These are phyloP conservation scores for Podospora comata DNA, from an alignment of 495 filamentous ascomycete species.

Conservation along the genomic window DNA sequence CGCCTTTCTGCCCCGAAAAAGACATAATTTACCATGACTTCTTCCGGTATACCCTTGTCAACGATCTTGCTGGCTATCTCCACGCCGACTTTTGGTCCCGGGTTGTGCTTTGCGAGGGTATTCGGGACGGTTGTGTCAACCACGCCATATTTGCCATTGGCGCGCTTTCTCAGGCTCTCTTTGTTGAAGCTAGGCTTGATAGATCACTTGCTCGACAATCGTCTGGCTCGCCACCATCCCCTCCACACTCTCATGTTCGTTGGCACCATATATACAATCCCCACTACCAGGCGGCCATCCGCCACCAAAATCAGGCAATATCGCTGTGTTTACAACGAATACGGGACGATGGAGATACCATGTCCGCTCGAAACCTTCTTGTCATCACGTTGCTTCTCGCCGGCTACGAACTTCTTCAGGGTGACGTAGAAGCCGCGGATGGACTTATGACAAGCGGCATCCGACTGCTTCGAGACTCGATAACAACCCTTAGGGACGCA, in stretches of 20 bases:
- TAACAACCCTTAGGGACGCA: conserved; percentile 8
- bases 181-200: neutral
- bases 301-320: conserved; percentile 31
- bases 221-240: neutral
- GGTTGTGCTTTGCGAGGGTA: conserved; percentile 20
- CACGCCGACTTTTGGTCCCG: conserved; percentile 24
- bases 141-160: conserved; percentile 21
- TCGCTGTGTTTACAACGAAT: conserved; percentile 25
- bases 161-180: conserved; percentile 18
- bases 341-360: conserved; percentile 12
- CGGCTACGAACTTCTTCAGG: conserved; percentile 32
- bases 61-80: conserved; percentile 17
- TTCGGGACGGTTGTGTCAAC: conserved; percentile 16
- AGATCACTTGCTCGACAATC: neutral
- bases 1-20: neutral
- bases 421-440: conserved; percentile 30
- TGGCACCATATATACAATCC: conserved; percentile 16
- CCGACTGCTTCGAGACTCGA: conserved; percentile 10
- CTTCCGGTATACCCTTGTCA: conserved; percentile 13
- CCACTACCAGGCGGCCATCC: conserved; percentile 24
- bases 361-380: conserved; percentile 20
- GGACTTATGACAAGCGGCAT: conserved; percentile 19
- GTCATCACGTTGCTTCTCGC: conserved; percentile 24
- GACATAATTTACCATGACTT: conserved; percentile 23
- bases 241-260: neutral